These are phyloP conservation scores for Vanderwaltozyma verrucispora DNA, from an alignment of 805 yeast species.

Conservation along the genomic window DNA sequence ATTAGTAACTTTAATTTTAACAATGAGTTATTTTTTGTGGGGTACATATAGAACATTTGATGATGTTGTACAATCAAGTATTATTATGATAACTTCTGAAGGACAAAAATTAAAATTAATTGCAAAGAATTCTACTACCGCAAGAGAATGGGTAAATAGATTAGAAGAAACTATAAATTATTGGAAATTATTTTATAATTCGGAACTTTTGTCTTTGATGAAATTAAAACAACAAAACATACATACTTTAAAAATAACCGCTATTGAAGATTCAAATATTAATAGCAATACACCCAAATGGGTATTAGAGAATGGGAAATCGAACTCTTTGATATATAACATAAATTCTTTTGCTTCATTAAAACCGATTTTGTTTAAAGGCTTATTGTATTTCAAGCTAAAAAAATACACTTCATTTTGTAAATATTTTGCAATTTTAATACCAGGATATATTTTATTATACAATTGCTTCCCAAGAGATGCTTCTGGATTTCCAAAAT, in stretches of 20 bases:
- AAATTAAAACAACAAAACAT: constrained; percentile 37
- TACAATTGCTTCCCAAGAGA: constrained; percentile 44
- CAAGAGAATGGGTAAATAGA: constrained; percentile 60
- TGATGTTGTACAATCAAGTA: constrained; percentile 35
- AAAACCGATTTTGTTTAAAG: constrained; percentile 51
- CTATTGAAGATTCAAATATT: constrained; percentile 45
- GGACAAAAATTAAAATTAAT: constrained; percentile 41
- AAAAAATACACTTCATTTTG: constrained; percentile 59
- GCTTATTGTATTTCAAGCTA: constrained; percentile 58
- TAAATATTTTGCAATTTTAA: constrained; percentile 49
- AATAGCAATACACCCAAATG: constrained; percentile 39
- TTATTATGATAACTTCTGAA: constrained; percentile 40
- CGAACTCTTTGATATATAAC: constrained; percentile 45
- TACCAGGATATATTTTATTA: constrained; percentile 59
- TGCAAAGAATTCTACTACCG: constrained; percentile 38
- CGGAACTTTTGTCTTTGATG: constrained; percentile 32
- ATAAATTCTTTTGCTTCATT: constrained; percentile 50
- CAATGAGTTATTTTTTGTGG: constrained; percentile 13
- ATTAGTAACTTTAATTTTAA: constrained; percentile 1
- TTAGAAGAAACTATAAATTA: constrained; percentile 37
- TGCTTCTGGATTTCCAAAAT: constrained; percentile 35
- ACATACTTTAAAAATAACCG: constrained; percentile 38
- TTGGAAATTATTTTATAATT: constrained; percentile 44
- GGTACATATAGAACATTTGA: constrained; percentile 10
- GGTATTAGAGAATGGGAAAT: constrained; percentile 41